Percentiles rank a stretch among this genome's conserved stretches.
Conservation (phyloP, 2,329 filamentous ascomycete species). For the Diaporthe australafricana region DNA sequence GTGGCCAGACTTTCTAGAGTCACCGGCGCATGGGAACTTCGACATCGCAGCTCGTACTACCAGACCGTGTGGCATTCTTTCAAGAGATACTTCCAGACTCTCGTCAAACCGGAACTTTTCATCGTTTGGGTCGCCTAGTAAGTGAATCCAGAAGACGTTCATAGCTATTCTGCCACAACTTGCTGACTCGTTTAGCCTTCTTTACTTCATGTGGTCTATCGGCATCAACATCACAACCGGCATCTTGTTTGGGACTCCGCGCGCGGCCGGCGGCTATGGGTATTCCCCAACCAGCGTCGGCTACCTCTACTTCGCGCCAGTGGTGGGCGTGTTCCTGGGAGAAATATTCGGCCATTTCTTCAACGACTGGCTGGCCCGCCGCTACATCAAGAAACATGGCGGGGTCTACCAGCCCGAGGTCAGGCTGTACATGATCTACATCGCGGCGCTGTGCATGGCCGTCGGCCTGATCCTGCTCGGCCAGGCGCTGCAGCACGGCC, state of each 20-base stretch:
- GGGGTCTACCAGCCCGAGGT: conserved; percentile 58
- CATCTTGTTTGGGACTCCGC: conserved; percentile 52
- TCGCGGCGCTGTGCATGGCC: conserved; percentile 54
- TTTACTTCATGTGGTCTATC: conserved; percentile 50
- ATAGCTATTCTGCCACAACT: fast-evolving
- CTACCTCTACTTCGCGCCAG: conserved; percentile 60
- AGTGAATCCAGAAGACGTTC: not conserved
- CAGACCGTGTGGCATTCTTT: not conserved
- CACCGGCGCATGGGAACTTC: not conserved
- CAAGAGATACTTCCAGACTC: conserved; percentile 6
- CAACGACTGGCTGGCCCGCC: conserved; percentile 53
- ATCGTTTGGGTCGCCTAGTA: conserved; percentile 13
- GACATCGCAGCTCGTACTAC: conserved; percentile 18
- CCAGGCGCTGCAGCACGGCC: conserved; percentile 53
- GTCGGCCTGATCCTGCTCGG: conserved; percentile 56
- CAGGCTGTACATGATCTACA: conserved; percentile 53
- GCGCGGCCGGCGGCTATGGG: conserved; percentile 53
- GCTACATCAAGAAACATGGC: conserved; percentile 42
- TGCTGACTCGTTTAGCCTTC: conserved; percentile 16
- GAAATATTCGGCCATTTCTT: conserved; percentile 59
- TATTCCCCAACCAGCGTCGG: conserved; percentile 50
- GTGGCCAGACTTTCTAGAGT: not conserved
- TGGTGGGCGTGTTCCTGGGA: conserved; percentile 57
- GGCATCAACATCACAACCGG: conserved; percentile 57
- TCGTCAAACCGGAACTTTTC: conserved; percentile 7